Evolutionary conservation across 306 rosid genomes (phyloP), one percentile per base, ranked within the genome.

Genomic region (Abrus pulchellus): DNA sequence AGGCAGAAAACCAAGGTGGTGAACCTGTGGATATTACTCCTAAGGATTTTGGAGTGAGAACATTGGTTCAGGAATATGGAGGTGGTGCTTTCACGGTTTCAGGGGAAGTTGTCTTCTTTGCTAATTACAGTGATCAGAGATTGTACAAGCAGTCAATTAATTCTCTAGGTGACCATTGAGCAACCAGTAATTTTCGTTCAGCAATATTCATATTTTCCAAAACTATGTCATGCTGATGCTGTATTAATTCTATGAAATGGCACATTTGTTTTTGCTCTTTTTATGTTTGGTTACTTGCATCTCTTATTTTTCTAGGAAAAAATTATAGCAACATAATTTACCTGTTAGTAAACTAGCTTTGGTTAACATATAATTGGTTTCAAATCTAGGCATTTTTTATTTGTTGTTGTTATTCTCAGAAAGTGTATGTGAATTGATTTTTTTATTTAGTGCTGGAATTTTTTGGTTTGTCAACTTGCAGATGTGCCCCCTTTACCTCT

Each of bases 1-100:
- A 96, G 85, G 74, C 94, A 5, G 89, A 88, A 75, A 90, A 77
- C 3, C 67, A 83, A 1, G 94, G 85, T 40, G 90, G 80, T 2
- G 97, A 85, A 7, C 80, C 90, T 44, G 81, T 87, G 60, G 99
- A 93, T 84, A 82, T 96, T 72, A 93, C 99, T 83, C 98, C 98
- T 0, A 90, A 88, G 76, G 97, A 88, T 52, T 93, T 84, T 67
- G 92, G 89, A 56, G 99, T 96, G 66, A 90, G 99, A 82, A 90
- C 90, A 14, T 29, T 90, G 86, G 94, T 97, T 13, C 99, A 93
- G 77, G 99, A 96, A 72, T 96, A 93, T 76, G 99, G 98, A 47
- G 98, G 97, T 47, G 98, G 97, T 64, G 97, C 89, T 33, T 96
- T 96, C 69, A 79, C 85, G 6, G 92, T 93, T 69, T 86, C 89